Conservation (phyloP, 148 eudicot species). For the Hydrangea macrophylla region DNA sequence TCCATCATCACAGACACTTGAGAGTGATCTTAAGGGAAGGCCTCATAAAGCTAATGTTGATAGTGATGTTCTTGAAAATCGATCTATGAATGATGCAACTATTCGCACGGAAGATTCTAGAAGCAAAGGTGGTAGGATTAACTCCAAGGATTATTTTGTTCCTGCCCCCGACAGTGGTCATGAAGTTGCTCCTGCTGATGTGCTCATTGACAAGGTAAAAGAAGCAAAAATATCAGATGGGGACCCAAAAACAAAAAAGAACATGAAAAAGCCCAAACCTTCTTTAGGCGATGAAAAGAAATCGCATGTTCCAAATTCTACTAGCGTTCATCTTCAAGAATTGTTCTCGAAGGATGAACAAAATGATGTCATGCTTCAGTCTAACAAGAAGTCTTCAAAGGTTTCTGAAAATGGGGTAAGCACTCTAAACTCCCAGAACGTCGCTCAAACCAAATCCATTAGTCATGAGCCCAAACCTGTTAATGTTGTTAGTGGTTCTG, state of each 20-base stretch:
- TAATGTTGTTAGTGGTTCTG: constrained; percentile 10
- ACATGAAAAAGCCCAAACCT: constrained; percentile 22
- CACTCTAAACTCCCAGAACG: constrained; percentile 1
- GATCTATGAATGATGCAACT: neutral
- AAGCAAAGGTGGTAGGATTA: constrained; percentile 22
- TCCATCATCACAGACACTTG: constrained; percentile 12
- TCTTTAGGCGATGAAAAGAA: constrained; percentile 27
- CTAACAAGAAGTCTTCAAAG: constrained; percentile 22
- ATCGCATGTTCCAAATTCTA: constrained; percentile 11
- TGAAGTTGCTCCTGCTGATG: constrained; percentile 23
- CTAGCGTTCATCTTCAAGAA: constrained; percentile 16
- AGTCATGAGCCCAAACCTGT: constrained; percentile 5
- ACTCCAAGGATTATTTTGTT: constrained; percentile 34
- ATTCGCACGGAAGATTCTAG: constrained; percentile 12
- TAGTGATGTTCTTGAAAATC: constrained; percentile 8
- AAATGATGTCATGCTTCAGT: neutral
- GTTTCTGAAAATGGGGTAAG: constrained; percentile 17
- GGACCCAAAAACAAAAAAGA: constrained; percentile 24
- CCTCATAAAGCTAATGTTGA: constrained; percentile 5
- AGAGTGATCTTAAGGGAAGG: constrained; percentile 1
- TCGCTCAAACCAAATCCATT: constrained; percentile 6
- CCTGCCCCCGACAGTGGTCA: constrained; percentile 6
- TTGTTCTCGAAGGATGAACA: constrained; percentile 13
- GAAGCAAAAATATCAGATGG: constrained; percentile 17
- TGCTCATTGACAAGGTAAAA: constrained; percentile 14